Percentiles rank a stretch among this genome's conserved stretches.
Evolutionary conservation across 352 stramenopile species (phyloP).

Genomic region (Globisporangium lucens): DNA sequence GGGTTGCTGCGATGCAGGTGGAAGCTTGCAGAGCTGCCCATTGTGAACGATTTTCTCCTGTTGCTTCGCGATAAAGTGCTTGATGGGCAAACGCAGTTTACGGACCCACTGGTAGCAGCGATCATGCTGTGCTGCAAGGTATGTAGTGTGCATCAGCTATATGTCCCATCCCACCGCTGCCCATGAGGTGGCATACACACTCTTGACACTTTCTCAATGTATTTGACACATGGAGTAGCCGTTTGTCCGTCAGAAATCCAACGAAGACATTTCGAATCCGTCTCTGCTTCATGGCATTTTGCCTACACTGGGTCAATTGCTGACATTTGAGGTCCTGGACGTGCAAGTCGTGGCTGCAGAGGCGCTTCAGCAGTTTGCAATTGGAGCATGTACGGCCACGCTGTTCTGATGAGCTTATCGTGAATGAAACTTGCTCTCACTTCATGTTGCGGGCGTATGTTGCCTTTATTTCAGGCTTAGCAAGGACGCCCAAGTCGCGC

Average conservation of each 20-base stretch:
- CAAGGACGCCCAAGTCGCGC: constrained; percentile 23
- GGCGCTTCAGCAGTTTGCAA: constrained; percentile 55
- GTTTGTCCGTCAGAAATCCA: constrained; percentile 68
- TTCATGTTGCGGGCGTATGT: background rate
- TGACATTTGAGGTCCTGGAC: constrained; percentile 53
- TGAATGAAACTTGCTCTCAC: background rate
- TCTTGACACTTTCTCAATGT: background rate
- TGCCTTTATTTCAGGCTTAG: constrained; percentile 28
- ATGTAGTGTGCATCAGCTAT: constrained; percentile 1
- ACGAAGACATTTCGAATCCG: constrained; percentile 74
- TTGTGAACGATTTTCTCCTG: constrained; percentile 57
- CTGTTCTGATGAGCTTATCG: background rate
- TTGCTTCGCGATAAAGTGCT: constrained; percentile 56
- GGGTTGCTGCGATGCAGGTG: constrained; percentile 33
- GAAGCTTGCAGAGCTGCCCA: constrained; percentile 58
- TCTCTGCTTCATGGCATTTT: constrained; percentile 45
- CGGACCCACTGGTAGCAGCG: constrained; percentile 36
- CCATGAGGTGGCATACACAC: background rate
- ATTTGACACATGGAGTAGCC: constrained; percentile 27
- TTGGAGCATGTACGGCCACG: constrained; percentile 46
- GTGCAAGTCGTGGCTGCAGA: constrained; percentile 64
- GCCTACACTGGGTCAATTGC: constrained; percentile 49
- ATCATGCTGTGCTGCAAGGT: constrained; percentile 47
- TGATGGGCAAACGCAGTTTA: constrained; percentile 42
- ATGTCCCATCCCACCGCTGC: background rate